phyloP scores from a whole-genome alignment of 495 filamentous ascomycete genomes.

The Eremomyces bilateralis region DNA sequence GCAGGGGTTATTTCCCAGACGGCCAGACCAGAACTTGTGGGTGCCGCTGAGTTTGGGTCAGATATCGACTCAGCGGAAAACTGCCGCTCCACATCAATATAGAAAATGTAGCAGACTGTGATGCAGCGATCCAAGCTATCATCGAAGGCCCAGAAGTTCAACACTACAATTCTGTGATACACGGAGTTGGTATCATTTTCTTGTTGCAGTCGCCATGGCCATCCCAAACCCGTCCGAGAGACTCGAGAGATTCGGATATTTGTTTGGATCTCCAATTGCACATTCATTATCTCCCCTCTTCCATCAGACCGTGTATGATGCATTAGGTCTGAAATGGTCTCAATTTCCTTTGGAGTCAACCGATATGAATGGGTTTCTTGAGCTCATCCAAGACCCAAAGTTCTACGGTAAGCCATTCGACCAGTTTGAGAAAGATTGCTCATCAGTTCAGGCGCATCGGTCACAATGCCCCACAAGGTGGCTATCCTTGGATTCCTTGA shows the following conservation, averaged over 20 bases:
- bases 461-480: constrained; percentile 62
- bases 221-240: no score
- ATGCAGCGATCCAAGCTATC: no score
- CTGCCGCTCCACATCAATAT: no score
- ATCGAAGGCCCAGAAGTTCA: no score
- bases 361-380: constrained; percentile 29
- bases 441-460: constrained; percentile 26
- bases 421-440: background rate
- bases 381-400: constrained; percentile 26
- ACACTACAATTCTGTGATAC: no score
- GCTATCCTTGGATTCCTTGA: constrained; percentile 46
- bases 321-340: constrained; percentile 35
- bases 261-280: constrained; percentile 36
- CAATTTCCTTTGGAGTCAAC: constrained; percentile 34
- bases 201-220: no score
- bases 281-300: constrained; percentile 53
- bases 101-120: no score
- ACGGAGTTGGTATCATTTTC: no score
- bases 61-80: no score
- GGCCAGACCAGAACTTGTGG: no score
- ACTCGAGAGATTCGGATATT: constrained; percentile 27
- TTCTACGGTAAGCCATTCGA: constrained; percentile 23
- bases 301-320: constrained; percentile 40
- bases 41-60: no score
- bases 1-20: no score